These are phyloP conservation scores for Trichoderma gamsii DNA, from an alignment of 495 filamentous ascomycete genomes.

Conservation along the genomic window DNA sequence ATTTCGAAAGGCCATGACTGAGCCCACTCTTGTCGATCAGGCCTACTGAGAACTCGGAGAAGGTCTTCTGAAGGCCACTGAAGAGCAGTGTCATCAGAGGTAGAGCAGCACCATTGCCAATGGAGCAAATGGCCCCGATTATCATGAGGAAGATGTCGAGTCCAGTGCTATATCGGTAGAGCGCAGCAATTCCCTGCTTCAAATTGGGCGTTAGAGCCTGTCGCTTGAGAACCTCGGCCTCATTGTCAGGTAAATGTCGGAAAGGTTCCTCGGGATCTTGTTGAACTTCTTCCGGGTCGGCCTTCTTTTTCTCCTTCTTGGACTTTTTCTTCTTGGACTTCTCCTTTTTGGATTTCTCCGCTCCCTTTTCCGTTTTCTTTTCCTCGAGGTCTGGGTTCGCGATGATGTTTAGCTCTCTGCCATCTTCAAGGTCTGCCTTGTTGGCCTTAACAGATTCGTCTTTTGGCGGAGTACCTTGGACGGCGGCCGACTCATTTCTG, in stretches of 20 bases:
- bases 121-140: slow-evolving; percentile 59
- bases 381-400: background rate
- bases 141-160: slow-evolving; percentile 67
- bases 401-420: background rate
- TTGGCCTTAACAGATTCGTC: background rate
- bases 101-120: slow-evolving; percentile 71
- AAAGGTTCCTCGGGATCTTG: slow-evolving; percentile 42
- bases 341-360: background rate
- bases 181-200: slow-evolving; percentile 51
- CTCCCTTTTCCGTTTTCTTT: background rate
- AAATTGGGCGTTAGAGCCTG: slow-evolving; percentile 59
- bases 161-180: slow-evolving; percentile 64
- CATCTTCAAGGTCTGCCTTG: background rate
- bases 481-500: background rate
- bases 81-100: slow-evolving; percentile 88
- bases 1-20: slow-evolving; percentile 49
- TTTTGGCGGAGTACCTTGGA: background rate
- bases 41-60: slow-evolving; percentile 56
- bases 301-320: background rate
- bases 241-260: slow-evolving; percentile 47
- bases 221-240: slow-evolving; percentile 44
- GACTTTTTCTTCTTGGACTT: background rate
- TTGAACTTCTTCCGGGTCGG: slow-evolving; percentile 22
- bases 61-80: slow-evolving; percentile 63
- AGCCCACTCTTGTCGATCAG: slow-evolving; percentile 44